These are phyloP conservation scores for Elsinoe batatas DNA, from an alignment of 2,329 filamentous ascomycete genomes.

Conservation along the genomic window DNA sequence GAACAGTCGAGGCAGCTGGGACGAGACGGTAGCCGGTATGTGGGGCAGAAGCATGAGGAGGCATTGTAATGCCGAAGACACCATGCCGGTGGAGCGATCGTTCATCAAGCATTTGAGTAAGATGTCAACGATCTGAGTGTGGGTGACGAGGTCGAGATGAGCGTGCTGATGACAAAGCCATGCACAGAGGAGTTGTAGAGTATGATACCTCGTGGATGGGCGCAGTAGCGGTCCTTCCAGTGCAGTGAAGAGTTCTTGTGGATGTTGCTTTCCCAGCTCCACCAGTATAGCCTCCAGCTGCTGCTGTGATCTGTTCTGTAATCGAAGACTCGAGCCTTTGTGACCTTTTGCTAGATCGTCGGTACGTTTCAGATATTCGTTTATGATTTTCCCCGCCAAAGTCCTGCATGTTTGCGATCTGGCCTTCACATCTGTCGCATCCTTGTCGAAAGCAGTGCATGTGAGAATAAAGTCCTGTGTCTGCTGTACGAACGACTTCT, in stretches of 20 bases:
- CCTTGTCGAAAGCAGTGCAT: slow-evolving; percentile 53
- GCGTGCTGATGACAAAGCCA: slow-evolving; percentile 71
- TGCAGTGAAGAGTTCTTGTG: slow-evolving; percentile 53
- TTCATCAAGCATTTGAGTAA: slow-evolving; percentile 64
- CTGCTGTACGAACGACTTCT: slow-evolving; percentile 55
- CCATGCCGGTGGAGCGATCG: slow-evolving; percentile 65
- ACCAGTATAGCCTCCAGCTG: slow-evolving; percentile 46
- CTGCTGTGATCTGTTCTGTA: slow-evolving; percentile 34
- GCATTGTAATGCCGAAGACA: slow-evolving; percentile 65
- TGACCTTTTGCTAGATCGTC: slow-evolving; percentile 29
- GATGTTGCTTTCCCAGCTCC: slow-evolving; percentile 57
- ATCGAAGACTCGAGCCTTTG: slow-evolving; percentile 19
- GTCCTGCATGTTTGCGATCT: slow-evolving; percentile 36
- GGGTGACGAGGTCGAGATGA: slow-evolving; percentile 62
- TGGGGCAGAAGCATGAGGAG: slow-evolving; percentile 76
- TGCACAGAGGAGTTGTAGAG: slow-evolving; percentile 57
- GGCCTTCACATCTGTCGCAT: slow-evolving; percentile 42
- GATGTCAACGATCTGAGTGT: slow-evolving; percentile 62
- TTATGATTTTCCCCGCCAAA: slow-evolving; percentile 45
- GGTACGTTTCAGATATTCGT: slow-evolving; percentile 35
- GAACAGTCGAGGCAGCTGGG: slow-evolving; percentile 63
- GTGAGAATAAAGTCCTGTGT: slow-evolving; percentile 55
- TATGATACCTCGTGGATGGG: slow-evolving; percentile 52
- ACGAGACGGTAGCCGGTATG: slow-evolving; percentile 61
- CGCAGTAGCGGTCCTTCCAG: slow-evolving; percentile 58